Conservation (phyloP, 305 asterid species). For the Rubia balearica region DNA sequence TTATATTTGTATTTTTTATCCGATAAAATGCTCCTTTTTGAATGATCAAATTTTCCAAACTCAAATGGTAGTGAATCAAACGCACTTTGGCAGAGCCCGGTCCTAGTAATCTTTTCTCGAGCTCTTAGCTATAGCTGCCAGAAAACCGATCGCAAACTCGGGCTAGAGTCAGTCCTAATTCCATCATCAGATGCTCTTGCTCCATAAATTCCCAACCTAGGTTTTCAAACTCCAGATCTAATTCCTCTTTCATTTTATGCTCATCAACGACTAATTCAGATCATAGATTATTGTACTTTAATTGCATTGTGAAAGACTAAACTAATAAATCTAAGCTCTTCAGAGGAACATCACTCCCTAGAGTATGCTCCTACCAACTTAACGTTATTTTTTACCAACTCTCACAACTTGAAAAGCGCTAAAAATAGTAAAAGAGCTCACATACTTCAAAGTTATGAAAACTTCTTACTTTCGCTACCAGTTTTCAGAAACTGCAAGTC, state of each 20-base stretch:
- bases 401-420: no score
- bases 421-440: no score
- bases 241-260: background rate
- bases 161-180: constrained; percentile 61
- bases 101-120: constrained; percentile 65
- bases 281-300: constrained; percentile 45
- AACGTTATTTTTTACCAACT: background rate
- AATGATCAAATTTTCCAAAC: constrained; percentile 38
- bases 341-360: constrained; percentile 79
- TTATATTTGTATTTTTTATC: no score
- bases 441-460: no score
- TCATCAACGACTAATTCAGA: constrained; percentile 9
- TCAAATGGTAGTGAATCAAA: constrained; percentile 74
- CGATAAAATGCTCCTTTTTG: no score
- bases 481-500: no score
- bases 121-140: constrained; percentile 58
- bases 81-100: constrained; percentile 71
- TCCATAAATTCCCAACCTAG: constrained; percentile 47
- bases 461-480: no score
- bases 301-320: constrained; percentile 73
- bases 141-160: constrained; percentile 54
- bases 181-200: constrained; percentile 70
- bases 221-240: constrained; percentile 32
- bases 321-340: constrained; percentile 58
- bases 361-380: constrained; percentile 50